Conservation (phyloP, 2,329 filamentous ascomycete genomes). For the Neospermospora avenae region DNA sequence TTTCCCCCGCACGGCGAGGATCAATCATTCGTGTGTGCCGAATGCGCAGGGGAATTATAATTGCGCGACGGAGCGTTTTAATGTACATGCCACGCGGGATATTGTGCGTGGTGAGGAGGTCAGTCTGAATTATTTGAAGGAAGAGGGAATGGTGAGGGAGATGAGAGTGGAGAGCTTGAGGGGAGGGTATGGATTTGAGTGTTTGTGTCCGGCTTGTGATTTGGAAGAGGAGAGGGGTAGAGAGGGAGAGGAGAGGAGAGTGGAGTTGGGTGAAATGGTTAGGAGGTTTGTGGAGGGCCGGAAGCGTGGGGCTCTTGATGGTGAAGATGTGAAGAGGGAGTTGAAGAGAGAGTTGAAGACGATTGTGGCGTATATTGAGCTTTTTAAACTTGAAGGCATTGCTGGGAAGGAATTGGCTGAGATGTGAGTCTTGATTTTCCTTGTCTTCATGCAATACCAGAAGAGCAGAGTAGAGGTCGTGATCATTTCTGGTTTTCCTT, state of each 20-base stretch:
- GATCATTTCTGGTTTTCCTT: too few species aligned
- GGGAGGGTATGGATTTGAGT: slow-evolving; percentile 25
- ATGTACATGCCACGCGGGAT: slow-evolving; percentile 27
- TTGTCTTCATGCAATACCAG: too few species aligned
- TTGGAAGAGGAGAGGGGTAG: neutral
- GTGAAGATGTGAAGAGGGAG: slow-evolving; percentile 1
- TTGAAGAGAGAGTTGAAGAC: slow-evolving; percentile 9
- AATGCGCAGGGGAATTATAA: slow-evolving; percentile 31
- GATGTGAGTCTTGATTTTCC: slow-evolving; percentile 14
- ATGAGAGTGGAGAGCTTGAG: slow-evolving; percentile 14
- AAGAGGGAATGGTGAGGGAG: slow-evolving; percentile 11
- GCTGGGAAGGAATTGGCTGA: slow-evolving; percentile 20
- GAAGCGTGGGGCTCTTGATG: neutral
- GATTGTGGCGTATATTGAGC: slow-evolving; percentile 14
- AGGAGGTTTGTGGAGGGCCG: slow-evolving; percentile 6
- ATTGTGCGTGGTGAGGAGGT: slow-evolving; percentile 26
- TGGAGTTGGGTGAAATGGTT: slow-evolving; percentile 4
- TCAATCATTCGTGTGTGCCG: slow-evolving; percentile 31
- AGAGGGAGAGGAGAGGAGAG: slow-evolving; percentile 15
- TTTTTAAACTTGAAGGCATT: slow-evolving; percentile 20
- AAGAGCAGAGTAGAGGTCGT: too few species aligned
- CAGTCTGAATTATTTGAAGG: slow-evolving; percentile 24
- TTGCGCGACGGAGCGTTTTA: slow-evolving; percentile 18
- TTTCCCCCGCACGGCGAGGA: slow-evolving; percentile 24
- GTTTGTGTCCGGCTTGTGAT: slow-evolving; percentile 25